Evolutionary conservation across 2,329 filamentous ascomycete species (phyloP).

Genomic region (Colletotrichum sp.): DNA sequence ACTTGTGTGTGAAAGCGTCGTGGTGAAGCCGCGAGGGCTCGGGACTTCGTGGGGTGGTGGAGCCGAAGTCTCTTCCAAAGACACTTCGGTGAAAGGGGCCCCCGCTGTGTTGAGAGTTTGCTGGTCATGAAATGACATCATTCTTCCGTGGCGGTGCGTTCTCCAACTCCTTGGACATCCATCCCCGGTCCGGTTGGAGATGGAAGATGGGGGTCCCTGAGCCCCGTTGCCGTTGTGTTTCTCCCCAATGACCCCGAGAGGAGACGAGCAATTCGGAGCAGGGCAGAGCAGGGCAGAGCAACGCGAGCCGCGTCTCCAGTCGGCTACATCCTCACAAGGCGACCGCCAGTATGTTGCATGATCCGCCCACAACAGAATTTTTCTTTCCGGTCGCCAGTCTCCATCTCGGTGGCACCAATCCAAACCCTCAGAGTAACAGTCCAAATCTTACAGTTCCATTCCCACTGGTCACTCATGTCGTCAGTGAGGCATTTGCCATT

Average conservation of each 20-base stretch:
- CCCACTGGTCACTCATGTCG: constrained; percentile 6
- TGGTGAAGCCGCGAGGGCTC: background rate
- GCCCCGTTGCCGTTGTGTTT: background rate
- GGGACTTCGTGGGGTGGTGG: constrained; percentile 10
- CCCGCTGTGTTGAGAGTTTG: background rate
- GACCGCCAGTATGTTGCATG: background rate
- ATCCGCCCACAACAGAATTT: background rate
- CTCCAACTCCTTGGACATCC: background rate
- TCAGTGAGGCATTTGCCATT: constrained; percentile 17
- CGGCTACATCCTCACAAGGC: background rate
- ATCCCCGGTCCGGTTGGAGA: constrained; percentile 9
- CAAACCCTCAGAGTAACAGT: background rate
- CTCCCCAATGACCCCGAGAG: background rate
- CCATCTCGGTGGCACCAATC: constrained; percentile 5
- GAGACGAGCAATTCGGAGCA: background rate
- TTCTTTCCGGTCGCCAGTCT: background rate
- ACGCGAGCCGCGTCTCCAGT: background rate
- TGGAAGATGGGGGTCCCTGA: background rate
- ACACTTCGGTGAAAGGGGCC: background rate
- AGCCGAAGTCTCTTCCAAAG: background rate
- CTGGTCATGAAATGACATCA: constrained; percentile 12
- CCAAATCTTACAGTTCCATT: constrained; percentile 4
- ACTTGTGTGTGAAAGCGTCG: background rate
- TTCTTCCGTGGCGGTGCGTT: constrained; percentile 11
- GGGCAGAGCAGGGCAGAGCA: background rate